Conservation (phyloP, 1,284 basidiomycete genomes). For the Cystobasidium sp. region DNA sequence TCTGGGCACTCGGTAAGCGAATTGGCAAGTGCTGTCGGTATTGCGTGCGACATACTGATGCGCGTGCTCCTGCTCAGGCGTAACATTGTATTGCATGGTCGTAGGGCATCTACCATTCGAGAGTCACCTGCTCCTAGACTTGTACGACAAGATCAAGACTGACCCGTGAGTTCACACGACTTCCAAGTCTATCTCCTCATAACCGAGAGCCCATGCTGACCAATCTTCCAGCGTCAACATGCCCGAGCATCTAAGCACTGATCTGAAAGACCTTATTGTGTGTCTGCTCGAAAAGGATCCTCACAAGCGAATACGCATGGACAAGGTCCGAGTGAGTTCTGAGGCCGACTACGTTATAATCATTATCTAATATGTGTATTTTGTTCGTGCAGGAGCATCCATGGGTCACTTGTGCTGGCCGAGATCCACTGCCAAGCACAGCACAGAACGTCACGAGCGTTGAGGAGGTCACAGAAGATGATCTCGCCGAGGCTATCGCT, state of each 20-base stretch:
- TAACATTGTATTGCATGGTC: slow-evolving; percentile 64
- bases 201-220: neutral
- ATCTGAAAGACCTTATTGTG: slow-evolving; percentile 56
- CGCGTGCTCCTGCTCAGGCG: slow-evolving; percentile 54
- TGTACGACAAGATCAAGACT: slow-evolving; percentile 61
- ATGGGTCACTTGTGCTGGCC: slow-evolving; percentile 58
- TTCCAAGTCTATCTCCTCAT: neutral
- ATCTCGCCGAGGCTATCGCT: slow-evolving; percentile 31
- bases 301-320: slow-evolving; percentile 55
- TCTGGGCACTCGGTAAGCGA: slow-evolving; percentile 64
- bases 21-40: too few relatives aligned
- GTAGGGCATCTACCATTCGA: slow-evolving; percentile 63
- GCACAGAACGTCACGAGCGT: slow-evolving; percentile 43
- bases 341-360: slow-evolving; percentile 34
- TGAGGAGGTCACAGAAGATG: slow-evolving; percentile 36
- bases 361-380: neutral
- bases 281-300: slow-evolving; percentile 59
- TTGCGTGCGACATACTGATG: neutral
- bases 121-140: slow-evolving; percentile 60
- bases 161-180: slow-evolving; percentile 56
- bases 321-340: slow-evolving; percentile 54
- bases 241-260: slow-evolving; percentile 56
- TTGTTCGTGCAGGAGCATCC: slow-evolving; percentile 56
- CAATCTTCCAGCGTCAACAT: slow-evolving; percentile 53
- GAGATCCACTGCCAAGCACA: slow-evolving; percentile 55